Evolutionary conservation across 2,329 filamentous ascomycete genomes (phyloP).

Genomic region (Fusarium falciforme): DNA sequence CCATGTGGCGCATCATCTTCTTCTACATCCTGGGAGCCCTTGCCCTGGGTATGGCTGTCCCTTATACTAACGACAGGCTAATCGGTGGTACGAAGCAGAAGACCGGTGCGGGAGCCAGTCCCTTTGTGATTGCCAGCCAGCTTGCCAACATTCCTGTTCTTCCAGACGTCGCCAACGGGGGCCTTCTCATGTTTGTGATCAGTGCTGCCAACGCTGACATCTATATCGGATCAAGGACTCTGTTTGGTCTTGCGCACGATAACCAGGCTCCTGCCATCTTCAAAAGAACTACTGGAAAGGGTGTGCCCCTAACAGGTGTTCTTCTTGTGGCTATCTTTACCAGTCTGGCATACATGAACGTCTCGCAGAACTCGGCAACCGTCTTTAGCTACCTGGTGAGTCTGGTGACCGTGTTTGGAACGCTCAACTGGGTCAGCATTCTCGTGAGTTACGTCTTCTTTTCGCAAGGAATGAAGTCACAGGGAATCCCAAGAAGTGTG

Average conservation of each 20-base stretch:
- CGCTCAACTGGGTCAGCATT: slow-evolving; percentile 12
- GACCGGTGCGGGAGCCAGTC: neutral
- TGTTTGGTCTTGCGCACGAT: neutral
- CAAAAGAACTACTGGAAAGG: neutral
- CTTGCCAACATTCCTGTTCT: neutral
- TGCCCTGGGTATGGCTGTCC: neutral
- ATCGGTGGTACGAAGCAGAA: neutral
- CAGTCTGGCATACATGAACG: neutral
- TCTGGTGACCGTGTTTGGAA: slow-evolving; percentile 18
- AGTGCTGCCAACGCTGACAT: neutral
- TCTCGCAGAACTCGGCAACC: neutral
- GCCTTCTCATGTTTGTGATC: neutral
- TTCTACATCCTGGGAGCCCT: neutral
- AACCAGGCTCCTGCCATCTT: neutral
- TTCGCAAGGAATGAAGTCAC: neutral
- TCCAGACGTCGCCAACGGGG: neutral
- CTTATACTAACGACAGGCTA: neutral
- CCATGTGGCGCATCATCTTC: neutral
- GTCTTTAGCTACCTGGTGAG: slow-evolving; percentile 18
- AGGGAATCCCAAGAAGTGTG: neutral
- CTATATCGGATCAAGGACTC: neutral
- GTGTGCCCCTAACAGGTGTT: neutral
- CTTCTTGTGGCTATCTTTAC: neutral
- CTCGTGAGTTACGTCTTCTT: slow-evolving; percentile 2
- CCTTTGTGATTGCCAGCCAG: neutral